A percentile compares a stretch with the other conserved stretches of the same genome.
These are phyloP conservation scores for Leccinum holopus DNA, from an alignment of 1,284 basidiomycete genomes.

Conservation along the genomic window DNA sequence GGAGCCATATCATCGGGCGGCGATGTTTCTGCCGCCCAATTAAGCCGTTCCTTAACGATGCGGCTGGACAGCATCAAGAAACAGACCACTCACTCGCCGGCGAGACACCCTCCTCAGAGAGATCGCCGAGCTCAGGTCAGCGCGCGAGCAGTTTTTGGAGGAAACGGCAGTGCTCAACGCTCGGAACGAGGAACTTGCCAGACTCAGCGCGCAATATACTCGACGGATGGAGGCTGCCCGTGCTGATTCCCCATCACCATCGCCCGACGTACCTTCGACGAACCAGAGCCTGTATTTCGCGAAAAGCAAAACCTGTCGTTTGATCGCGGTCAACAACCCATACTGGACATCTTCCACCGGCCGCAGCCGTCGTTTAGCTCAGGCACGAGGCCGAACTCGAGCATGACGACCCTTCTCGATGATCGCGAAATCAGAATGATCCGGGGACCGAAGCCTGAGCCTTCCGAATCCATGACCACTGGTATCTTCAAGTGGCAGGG, in stretches of 20 bases:
- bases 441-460: constrained; percentile 25
- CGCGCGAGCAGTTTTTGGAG: constrained; percentile 84
- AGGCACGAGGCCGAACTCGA: constrained; percentile 29
- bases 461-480: constrained; percentile 39
- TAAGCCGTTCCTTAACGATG: constrained; percentile 76
- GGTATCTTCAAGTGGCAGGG: constrained; percentile 70
- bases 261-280: constrained; percentile 25
- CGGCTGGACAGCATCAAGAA: constrained; percentile 89
- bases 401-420: constrained; percentile 26
- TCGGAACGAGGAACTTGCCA: constrained; percentile 89
- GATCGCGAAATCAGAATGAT: constrained; percentile 32
- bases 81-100: constrained; percentile 78
- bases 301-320: constrained; percentile 38
- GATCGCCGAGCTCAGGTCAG: constrained; percentile 83
- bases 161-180: constrained; percentile 89
- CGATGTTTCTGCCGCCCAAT: constrained; percentile 47
- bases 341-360: constrained; percentile 19
- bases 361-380: constrained; percentile 28
- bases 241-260: constrained; percentile 33
- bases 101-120: constrained; percentile 80
- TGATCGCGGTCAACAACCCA: constrained; percentile 33
- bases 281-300: constrained; percentile 19
- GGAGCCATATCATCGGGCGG: constrained; percentile 29
- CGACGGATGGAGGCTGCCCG: constrained; percentile 64
- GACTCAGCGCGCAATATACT: constrained; percentile 78